Percentiles rank a stretch among this genome's conserved stretches.
Evolutionary conservation across 139 green algal genomes (phyloP).

Genomic region (Micractinium sp.): DNA sequence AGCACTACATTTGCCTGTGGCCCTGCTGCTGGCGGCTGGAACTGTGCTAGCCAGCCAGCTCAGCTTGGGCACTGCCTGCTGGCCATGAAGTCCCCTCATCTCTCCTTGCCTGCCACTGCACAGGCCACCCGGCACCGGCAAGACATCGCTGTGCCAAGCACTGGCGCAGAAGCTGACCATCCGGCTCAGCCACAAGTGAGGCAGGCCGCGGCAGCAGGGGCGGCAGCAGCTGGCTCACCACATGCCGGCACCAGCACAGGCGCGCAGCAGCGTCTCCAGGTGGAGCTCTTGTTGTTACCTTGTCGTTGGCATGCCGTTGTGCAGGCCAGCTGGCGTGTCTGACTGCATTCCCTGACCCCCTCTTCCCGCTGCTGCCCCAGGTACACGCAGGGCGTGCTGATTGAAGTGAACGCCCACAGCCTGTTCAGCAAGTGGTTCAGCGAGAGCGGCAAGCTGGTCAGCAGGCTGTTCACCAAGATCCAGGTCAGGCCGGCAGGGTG

Average conservation of each 20-base stretch:
- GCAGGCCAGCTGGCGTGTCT: background rate
- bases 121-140: conserved; percentile 83
- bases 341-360: background rate
- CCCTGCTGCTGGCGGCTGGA: background rate
- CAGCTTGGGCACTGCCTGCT: no score
- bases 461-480: conserved; percentile 84
- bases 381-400: conserved; percentile 70
- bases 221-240: no score
- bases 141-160: conserved; percentile 87
- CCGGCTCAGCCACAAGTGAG: background rate
- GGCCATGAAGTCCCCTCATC: no score
- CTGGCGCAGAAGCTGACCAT: conserved; percentile 84
- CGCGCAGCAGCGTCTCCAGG: no score
- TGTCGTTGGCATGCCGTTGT: no score
- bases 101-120: background rate
- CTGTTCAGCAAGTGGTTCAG: conserved; percentile 97
- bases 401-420: conserved; percentile 97
- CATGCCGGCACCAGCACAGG: no score
- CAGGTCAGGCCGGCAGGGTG: conserved; percentile 11
- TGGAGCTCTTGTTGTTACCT: no score
- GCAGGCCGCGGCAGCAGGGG: no score
- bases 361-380: conserved; percentile 48
- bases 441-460: conserved; percentile 81
- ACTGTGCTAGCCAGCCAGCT: no score
- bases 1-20: background rate